Evolutionary conservation across 768 basidiomycete genomes (phyloP).

Genomic region (Xerocomellus intermedius): DNA sequence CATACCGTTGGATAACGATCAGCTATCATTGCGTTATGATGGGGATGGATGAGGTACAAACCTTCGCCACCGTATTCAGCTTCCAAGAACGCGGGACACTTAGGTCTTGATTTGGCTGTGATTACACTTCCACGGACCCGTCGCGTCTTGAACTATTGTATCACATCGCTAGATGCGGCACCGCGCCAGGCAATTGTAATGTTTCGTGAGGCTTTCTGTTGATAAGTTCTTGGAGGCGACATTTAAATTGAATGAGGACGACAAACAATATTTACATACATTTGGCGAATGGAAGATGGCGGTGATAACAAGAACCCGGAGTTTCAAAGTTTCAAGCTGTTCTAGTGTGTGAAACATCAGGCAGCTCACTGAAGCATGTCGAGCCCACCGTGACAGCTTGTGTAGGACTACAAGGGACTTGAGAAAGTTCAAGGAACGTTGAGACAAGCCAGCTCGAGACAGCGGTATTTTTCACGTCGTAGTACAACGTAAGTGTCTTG

Average conservation of each 20-base stretch:
- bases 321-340: neutral
- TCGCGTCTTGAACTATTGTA: neutral
- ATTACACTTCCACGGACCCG: neutral
- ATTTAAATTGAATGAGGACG: too few relatives aligned
- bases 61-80: neutral
- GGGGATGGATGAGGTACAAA: neutral
- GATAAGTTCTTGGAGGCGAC: neutral
- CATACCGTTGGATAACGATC: neutral
- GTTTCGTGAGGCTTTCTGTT: too few relatives aligned
- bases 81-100: neutral
- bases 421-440: too few relatives aligned
- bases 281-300: neutral
- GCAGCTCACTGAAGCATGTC: neutral
- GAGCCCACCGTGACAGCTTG: neutral
- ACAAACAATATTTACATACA: neutral
- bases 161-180: neutral
- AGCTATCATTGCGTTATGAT: neutral
- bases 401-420: neutral
- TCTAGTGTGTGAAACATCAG: neutral
- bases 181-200: too few relatives aligned
- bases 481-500: too few relatives aligned
- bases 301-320: neutral
- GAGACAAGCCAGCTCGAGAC: neutral
- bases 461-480: neutral
- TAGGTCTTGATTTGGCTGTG: neutral